These are phyloP conservation scores for Venturia oleaginea DNA, from an alignment of 2,329 filamentous ascomycete species.

Conservation along the genomic window DNA sequence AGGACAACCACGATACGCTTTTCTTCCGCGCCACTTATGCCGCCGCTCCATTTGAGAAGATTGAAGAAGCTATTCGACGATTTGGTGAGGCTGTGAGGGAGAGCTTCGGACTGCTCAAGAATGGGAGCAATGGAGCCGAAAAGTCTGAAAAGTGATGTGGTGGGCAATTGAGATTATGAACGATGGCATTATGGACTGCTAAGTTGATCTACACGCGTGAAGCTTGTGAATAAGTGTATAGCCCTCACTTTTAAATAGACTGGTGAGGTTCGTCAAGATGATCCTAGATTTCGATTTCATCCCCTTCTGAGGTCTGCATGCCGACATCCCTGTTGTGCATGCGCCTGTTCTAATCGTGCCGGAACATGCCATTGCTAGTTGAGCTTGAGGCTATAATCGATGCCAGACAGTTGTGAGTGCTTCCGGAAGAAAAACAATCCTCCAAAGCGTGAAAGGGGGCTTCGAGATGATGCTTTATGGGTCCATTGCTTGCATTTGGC, in stretches of 20 bases:
- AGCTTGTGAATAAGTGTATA: neutral
- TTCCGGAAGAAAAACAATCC: neutral
- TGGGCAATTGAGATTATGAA: neutral
- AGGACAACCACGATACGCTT: slow-evolving; percentile 50
- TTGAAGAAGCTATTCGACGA: slow-evolving; percentile 44
- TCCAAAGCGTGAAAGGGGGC: too few relatives aligned
- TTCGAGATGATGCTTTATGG: neutral
- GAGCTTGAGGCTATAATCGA: neutral
- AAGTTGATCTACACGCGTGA: neutral
- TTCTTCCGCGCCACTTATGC: slow-evolving; percentile 91
- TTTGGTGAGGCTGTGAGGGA: slow-evolving; percentile 66
- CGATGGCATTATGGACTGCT: neutral
- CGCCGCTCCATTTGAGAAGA: slow-evolving; percentile 52
- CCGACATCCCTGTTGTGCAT: neutral
- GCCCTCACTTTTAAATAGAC: neutral
- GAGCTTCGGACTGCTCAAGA: slow-evolving; percentile 41
- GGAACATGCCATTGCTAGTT: neutral
- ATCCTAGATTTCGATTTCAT: neutral
- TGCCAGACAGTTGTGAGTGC: neutral
- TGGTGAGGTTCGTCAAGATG: neutral
- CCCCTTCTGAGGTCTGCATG: neutral
- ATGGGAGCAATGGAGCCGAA: neutral
- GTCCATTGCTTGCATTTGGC: neutral
- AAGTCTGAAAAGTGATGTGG: neutral
- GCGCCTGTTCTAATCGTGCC: neutral